phyloP scores from a whole-genome alignment of 495 filamentous ascomycete genomes.

The Podospora pseudocomata region DNA sequence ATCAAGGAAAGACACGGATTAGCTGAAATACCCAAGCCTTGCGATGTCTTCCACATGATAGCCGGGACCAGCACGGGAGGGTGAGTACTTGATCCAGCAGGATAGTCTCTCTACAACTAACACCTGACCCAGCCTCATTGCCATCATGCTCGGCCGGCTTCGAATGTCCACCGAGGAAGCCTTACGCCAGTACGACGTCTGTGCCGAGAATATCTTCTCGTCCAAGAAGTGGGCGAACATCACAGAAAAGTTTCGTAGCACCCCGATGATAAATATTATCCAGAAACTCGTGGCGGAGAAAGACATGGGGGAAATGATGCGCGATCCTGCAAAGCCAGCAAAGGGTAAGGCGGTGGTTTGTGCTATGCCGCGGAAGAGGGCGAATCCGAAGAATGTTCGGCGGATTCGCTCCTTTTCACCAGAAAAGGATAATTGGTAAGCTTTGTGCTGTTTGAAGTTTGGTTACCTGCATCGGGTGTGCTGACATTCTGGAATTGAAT shows the following conservation, averaged over 20 bases:
- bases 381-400: background rate
- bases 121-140: slow-evolving; percentile 26
- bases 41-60: slow-evolving; percentile 40
- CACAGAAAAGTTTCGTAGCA: slow-evolving; percentile 11
- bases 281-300: background rate
- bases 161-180: slow-evolving; percentile 33
- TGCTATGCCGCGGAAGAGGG: background rate
- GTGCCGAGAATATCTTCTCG: slow-evolving; percentile 30
- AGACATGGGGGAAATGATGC: background rate
- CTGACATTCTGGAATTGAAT: too few relatives aligned
- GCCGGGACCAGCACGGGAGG: slow-evolving; percentile 42
- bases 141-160: slow-evolving; percentile 37
- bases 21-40: slow-evolving; percentile 30
- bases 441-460: too few relatives aligned
- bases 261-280: background rate
- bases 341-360: background rate
- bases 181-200: slow-evolving; percentile 26
- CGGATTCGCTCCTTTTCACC: background rate
- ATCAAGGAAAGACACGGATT: slow-evolving; percentile 23
- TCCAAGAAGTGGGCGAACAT: slow-evolving; percentile 21
- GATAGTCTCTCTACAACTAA: background rate
- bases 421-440: background rate
- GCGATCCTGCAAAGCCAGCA: background rate
- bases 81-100: slow-evolving; percentile 14
- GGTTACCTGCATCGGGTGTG: too few relatives aligned